Conservation (phyloP, 345 rosid species). For the Tarenaya hassleriana region DNA sequence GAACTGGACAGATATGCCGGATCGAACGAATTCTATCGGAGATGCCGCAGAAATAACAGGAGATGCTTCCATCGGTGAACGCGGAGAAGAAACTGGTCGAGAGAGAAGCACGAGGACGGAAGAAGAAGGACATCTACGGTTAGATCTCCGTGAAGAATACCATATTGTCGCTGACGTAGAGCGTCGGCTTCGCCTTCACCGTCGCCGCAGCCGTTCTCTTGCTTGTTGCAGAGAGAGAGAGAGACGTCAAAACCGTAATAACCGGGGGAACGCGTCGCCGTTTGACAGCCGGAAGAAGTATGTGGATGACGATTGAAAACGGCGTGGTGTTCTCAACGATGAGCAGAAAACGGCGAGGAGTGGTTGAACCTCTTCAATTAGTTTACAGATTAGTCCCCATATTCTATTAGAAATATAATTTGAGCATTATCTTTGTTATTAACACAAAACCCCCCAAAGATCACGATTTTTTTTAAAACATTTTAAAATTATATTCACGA, state of each 20-base stretch:
- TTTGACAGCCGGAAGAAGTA: no score
- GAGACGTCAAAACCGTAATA: conserved; percentile 21
- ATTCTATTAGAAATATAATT: no score
- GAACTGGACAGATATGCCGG: conserved; percentile 44
- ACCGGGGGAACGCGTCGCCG: no score
- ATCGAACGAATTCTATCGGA: conserved; percentile 41
- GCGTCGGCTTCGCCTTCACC: conserved; percentile 34
- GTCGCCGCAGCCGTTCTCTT: conserved; percentile 30
- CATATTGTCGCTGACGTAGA: conserved; percentile 31
- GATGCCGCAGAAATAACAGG: conserved; percentile 44
- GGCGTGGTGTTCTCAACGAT: no score
- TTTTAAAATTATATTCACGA: no score
- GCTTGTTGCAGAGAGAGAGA: conserved; percentile 19
- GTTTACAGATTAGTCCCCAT: no score
- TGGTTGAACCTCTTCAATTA: no score
- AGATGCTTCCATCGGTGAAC: conserved; percentile 40
- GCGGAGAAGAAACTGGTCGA: conserved; percentile 41
- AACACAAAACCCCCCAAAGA: no score
- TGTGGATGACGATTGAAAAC: no score
- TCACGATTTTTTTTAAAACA: no score
- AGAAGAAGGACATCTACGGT: conserved; percentile 25
- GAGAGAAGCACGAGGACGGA: conserved; percentile 42
- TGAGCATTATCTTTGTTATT: no score
- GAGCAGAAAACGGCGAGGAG: no score
- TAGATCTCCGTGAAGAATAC: conserved; percentile 27